A percentile compares a stretch with the other conserved stretches of the same genome.
These are phyloP conservation scores for Sarocladium strictum DNA, from an alignment of 2,329 filamentous ascomycete species.

Conservation along the genomic window DNA sequence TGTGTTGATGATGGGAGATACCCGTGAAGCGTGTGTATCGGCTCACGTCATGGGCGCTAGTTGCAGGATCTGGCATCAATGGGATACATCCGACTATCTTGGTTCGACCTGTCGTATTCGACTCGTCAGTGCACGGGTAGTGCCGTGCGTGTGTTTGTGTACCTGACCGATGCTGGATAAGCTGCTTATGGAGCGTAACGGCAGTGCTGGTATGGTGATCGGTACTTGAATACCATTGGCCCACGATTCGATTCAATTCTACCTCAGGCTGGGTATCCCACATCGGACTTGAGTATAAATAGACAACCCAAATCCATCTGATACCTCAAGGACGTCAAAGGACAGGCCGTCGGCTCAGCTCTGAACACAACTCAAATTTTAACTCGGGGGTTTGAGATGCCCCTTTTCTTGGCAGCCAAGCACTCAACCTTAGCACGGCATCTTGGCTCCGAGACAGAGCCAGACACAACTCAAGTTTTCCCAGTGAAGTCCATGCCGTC, in stretches of 20 bases:
- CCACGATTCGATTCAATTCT: too few relatives aligned
- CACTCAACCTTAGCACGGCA: not conserved
- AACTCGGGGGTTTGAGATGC: too few relatives aligned
- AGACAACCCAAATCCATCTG: too few relatives aligned
- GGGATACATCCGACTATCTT: not conserved
- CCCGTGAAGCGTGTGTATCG: not conserved
- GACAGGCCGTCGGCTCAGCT: too few relatives aligned
- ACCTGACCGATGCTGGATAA: not conserved
- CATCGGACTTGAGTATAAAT: too few relatives aligned
- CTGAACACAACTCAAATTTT: too few relatives aligned
- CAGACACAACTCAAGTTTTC: not conserved
- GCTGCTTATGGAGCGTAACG: not conserved
- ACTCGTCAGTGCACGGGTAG: not conserved
- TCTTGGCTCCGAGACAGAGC: conserved; percentile 3
- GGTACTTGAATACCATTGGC: not conserved
- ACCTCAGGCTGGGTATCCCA: too few relatives aligned
- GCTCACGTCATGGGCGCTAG: too few relatives aligned
- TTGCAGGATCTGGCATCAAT: not conserved
- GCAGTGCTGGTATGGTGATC: not conserved
- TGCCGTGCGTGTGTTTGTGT: not conserved
- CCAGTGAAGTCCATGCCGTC: not conserved
- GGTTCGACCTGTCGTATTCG: too few relatives aligned
- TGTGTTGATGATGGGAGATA: not conserved
- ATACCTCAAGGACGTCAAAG: too few relatives aligned
- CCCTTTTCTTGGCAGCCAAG: conserved; percentile 2